Percentiles rank a stretch among this genome's conserved stretches.
phyloP scores from a whole-genome alignment of 2,329 filamentous ascomycete genomes.

The Penicillium crustosum region DNA sequence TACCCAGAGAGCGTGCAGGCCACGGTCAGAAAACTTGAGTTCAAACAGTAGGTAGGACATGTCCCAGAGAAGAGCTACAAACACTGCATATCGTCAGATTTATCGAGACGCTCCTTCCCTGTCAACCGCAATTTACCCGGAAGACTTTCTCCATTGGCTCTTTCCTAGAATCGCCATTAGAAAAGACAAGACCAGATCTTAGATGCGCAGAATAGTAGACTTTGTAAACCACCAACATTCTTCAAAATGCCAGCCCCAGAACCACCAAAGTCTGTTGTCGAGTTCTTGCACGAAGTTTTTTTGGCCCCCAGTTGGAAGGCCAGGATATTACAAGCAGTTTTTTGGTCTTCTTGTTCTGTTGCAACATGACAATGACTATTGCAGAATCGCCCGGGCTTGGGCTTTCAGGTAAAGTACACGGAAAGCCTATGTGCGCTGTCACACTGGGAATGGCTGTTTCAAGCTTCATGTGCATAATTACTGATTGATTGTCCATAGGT shows the following conservation, averaged over 20 bases:
- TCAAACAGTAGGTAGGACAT: conserved; percentile 4
- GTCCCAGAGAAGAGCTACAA: neutral
- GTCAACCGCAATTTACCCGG: neutral
- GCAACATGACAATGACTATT: neutral
- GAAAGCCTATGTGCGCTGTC: neutral
- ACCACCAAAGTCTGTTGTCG: neutral
- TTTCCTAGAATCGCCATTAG: conserved; percentile 1
- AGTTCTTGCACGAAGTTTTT: neutral
- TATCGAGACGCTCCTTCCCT: neutral
- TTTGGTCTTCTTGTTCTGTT: neutral
- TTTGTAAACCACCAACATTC: neutral
- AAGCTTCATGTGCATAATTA: neutral
- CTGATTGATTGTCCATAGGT: neutral
- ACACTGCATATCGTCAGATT: neutral
- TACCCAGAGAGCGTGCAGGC: conserved; percentile 9
- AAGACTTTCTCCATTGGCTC: neutral
- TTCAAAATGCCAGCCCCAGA: neutral
- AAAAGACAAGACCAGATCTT: neutral
- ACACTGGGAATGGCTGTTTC: neutral
- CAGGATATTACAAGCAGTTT: neutral
- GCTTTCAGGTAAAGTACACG: neutral
- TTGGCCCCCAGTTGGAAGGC: neutral
- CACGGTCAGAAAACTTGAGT: conserved; percentile 7
- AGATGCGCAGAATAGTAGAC: neutral
- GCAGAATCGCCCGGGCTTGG: neutral